A percentile compares a stretch with the other conserved stretches of the same genome.
Evolutionary conservation across 768 basidiomycete species (phyloP).

Genomic region (Nidularia sp.): DNA sequence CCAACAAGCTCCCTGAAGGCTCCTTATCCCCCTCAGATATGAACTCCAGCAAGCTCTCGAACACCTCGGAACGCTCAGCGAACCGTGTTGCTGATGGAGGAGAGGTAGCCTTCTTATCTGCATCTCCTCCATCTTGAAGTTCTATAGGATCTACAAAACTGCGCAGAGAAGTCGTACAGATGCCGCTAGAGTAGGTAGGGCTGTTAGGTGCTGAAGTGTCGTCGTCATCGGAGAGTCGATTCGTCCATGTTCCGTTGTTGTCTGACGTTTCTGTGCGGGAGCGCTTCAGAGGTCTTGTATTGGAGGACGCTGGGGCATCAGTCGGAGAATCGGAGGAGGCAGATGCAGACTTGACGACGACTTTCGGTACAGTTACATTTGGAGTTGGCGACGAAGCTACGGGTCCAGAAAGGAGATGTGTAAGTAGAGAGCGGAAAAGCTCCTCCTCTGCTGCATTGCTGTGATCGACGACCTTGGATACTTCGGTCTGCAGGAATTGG

Average conservation of each 20-base stretch:
- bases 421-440: constrained; percentile 61
- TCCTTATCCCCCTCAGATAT: constrained; percentile 63
- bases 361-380: neutral
- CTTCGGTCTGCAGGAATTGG: constrained; percentile 65
- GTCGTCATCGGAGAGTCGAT: constrained; percentile 28
- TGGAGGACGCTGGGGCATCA: constrained; percentile 6
- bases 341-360: constrained; percentile 5
- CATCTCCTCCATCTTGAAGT: constrained; percentile 5
- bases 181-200: neutral
- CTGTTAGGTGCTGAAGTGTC: constrained; percentile 11
- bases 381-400: constrained; percentile 7
- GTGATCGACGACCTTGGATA: constrained; percentile 71
- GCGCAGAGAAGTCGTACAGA: constrained; percentile 15
- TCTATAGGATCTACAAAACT: constrained; percentile 22
- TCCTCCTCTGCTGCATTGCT: constrained; percentile 55
- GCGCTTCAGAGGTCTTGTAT: constrained; percentile 33
- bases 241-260: constrained; percentile 33
- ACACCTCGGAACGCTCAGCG: constrained; percentile 63
- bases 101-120: constrained; percentile 19
- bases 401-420: constrained; percentile 46
- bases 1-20: constrained; percentile 58
- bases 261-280: constrained; percentile 39
- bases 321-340: constrained; percentile 7
- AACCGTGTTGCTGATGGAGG: constrained; percentile 36
- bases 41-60: constrained; percentile 63